Evolutionary conservation across 768 basidiomycete species (phyloP).

Genomic region (Pleurotus tuoliensis): DNA sequence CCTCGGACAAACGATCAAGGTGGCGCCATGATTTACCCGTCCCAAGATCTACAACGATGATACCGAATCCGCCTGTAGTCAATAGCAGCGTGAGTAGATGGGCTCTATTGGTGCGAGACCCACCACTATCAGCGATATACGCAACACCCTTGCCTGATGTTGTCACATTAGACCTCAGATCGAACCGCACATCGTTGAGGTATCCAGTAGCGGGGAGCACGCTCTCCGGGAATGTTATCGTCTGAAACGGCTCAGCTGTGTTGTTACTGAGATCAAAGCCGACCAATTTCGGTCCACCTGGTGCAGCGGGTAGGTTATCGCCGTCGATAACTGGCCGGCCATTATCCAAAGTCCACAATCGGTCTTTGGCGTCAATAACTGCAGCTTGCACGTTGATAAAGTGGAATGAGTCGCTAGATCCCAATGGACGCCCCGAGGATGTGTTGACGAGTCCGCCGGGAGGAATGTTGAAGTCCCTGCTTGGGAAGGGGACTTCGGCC

Average conservation of each 20-base stretch:
- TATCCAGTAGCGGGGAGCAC: conserved; percentile 15
- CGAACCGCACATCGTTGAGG: conserved; percentile 14
- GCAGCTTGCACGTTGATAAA: conserved; percentile 14
- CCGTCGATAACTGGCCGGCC: conserved; percentile 11
- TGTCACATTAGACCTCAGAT: conserved; percentile 12
- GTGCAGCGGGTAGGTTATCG: conserved; percentile 10
- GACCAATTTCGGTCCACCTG: conserved; percentile 13
- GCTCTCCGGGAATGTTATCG: conserved; percentile 13
- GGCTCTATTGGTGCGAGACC: not conserved
- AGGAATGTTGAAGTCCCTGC: conserved; percentile 9
- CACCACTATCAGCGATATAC: conserved; percentile 15
- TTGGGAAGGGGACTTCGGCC: conserved; percentile 12
- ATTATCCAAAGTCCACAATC: conserved; percentile 13
- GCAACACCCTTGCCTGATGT: conserved; percentile 13
- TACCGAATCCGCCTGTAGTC: conserved; percentile 12
- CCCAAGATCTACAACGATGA: conserved; percentile 15
- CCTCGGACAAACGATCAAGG: conserved; percentile 7
- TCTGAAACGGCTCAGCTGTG: conserved; percentile 10
- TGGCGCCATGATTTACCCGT: conserved; percentile 16
- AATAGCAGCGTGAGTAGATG: not conserved
- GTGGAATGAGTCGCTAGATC: conserved; percentile 12
- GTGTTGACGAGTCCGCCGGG: conserved; percentile 12
- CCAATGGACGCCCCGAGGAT: conserved; percentile 8
- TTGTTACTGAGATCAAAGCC: conserved; percentile 13
- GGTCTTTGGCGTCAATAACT: conserved; percentile 11